Base-by-base conservation (phyloP, 2,329 filamentous ascomycete genomes). In the Cryoendolithus antarcticus region DNA sequence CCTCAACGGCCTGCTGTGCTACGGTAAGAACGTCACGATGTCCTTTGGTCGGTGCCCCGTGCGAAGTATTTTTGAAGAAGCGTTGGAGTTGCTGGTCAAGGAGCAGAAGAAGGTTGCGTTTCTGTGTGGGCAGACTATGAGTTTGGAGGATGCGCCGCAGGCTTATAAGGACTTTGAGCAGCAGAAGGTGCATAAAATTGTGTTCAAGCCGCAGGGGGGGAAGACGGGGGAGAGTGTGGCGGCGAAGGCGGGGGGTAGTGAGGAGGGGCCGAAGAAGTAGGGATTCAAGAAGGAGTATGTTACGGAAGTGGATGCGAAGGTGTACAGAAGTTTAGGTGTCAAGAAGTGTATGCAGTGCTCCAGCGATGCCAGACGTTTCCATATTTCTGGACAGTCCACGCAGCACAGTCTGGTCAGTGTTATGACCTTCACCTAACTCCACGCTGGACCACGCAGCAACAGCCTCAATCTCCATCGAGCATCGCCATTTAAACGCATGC, bases 61-160 rank as follows among this genome's bases (percentile, higher is more conserved):
- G 9, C 52, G 67, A 28, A 62, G 58, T n/a, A 66, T 70, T 37
- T 70, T 70, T 48, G 61, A 64, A 32, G 55, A 67, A 43, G 64
- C 67, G 8, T 46, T 70, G 35, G 60, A 61, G 42, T 55, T 62
- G 44, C 48, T 70, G 38, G 62, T 62, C 47, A 54, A 64, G 50
- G 66, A 69, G 48, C 67, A 70, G 52, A 61, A 69, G 48, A 60
- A 67, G 53, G 58, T 70, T 6, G 64, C 62, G 7, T 72, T 72
- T 51, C 63, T 72, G 60, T 63, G 65, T n/a, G 67, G 70, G 35
- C 69, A 69, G 56, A 62, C 70, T 29, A 70, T 71, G 66, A 58
- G 61, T 19, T 45, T 72, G 47, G 63, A 63, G 31, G 56, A 70
- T 36, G 69, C 68, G 6, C 61, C 69, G 35, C 66, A 70, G 54